These are phyloP conservation scores for Conringia planisiliqua DNA, from an alignment of 345 rosid genomes.

Conservation along the genomic window DNA sequence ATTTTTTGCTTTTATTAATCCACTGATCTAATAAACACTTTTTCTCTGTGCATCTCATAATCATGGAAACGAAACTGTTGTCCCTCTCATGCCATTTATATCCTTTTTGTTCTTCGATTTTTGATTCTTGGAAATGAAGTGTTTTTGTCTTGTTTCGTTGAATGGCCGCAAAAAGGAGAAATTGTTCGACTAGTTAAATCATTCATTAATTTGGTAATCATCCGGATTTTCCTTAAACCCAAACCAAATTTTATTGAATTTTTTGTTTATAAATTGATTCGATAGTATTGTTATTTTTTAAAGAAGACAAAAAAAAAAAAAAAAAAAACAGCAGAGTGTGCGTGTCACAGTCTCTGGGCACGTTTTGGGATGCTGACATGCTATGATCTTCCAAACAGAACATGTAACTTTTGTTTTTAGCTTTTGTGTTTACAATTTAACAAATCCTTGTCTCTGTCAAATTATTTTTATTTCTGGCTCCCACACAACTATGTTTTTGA, in stretches of 20 bases:
- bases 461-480: not conserved
- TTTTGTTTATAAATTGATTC: not conserved
- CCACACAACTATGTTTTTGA: too few species aligned
- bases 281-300: not conserved
- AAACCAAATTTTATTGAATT: not conserved
- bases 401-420: not conserved
- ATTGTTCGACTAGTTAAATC: not conserved
- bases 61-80: not conserved
- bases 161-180: not conserved
- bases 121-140: not conserved
- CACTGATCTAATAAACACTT: not conserved
- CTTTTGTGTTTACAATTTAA: not conserved
- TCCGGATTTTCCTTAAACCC: not conserved
- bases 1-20: not conserved
- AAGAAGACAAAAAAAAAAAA: not conserved
- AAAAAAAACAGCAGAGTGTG: not conserved
- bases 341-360: not conserved
- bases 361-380: not conserved
- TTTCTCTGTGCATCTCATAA: not conserved
- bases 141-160: not conserved
- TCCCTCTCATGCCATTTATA: not conserved
- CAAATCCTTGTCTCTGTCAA: not conserved
- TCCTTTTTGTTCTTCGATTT: not conserved
- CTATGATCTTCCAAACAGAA: not conserved
- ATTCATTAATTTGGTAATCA: not conserved